Evolutionary conservation across 2,329 filamentous ascomycete genomes (phyloP).

Genomic region (Coniochaeta ligniaria): DNA sequence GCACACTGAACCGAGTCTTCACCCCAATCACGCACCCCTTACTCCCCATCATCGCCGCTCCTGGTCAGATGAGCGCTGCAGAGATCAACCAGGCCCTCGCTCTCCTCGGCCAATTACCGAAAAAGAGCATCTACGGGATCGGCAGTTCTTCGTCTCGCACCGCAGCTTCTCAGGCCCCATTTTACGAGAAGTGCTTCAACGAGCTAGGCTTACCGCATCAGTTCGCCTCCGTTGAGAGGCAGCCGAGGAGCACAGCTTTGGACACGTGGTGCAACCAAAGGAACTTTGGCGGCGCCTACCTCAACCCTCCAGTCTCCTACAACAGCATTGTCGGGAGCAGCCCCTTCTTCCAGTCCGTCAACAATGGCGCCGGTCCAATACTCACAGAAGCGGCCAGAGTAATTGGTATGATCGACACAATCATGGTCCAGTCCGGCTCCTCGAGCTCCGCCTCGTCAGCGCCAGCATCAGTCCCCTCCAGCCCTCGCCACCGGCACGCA

Average conservation of each 20-base stretch:
- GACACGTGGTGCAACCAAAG: constrained; percentile 66
- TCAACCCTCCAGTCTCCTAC: constrained; percentile 64
- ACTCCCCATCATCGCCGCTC: constrained; percentile 75
- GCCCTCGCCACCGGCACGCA: constrained; percentile 31
- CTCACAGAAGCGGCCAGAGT: constrained; percentile 70
- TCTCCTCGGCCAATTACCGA: constrained; percentile 72
- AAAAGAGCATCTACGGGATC: constrained; percentile 74
- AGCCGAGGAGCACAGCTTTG: constrained; percentile 56
- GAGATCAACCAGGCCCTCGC: constrained; percentile 77
- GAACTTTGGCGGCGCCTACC: constrained; percentile 74
- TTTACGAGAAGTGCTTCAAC: constrained; percentile 80
- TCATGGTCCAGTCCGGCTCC: constrained; percentile 53
- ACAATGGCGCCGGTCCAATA: constrained; percentile 43
- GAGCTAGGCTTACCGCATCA: constrained; percentile 81
- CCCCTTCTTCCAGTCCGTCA: constrained; percentile 41
- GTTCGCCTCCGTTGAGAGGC: constrained; percentile 67
- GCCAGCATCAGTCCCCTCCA: constrained; percentile 40
- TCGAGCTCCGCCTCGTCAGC: constrained; percentile 35
- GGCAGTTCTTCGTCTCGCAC: constrained; percentile 59
- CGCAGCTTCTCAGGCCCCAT: constrained; percentile 66
- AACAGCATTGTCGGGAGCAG: constrained; percentile 52
- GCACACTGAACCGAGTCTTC: constrained; percentile 78
- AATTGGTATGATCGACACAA: constrained; percentile 77
- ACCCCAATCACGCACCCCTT: constrained; percentile 83
- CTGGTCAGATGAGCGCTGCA: constrained; percentile 77